Conservation (phyloP, 148 eudicot genomes). For the Cornus controversa region DNA sequence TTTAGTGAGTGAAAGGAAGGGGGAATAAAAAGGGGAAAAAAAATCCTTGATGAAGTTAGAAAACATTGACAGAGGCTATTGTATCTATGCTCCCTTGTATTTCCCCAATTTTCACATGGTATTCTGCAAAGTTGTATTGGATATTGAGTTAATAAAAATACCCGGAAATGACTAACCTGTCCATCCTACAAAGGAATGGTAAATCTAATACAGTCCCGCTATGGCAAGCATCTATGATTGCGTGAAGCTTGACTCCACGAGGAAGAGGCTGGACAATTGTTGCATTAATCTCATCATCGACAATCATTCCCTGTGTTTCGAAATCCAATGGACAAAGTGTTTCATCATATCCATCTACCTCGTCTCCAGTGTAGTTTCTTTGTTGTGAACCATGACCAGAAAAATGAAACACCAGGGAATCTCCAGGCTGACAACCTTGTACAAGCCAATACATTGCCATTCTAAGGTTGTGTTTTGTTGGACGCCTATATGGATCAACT, state of each 20-base stretch:
- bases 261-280: constrained; percentile 53
- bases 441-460: constrained; percentile 61
- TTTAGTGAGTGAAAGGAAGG: neutral
- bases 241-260: constrained; percentile 52
- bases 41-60: neutral
- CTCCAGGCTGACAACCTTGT: constrained; percentile 54
- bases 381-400: constrained; percentile 66
- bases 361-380: constrained; percentile 57
- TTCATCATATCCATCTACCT: constrained; percentile 58
- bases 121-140: too few species aligned
- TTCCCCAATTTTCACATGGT: too few species aligned
- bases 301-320: constrained; percentile 57
- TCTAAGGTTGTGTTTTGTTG: constrained; percentile 53
- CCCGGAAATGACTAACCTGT: constrained; percentile 27
- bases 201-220: constrained; percentile 60
- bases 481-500: constrained; percentile 39
- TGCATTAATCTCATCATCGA: constrained; percentile 55
- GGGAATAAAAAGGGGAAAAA: neutral
- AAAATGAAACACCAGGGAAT: constrained; percentile 50
- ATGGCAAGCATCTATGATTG: constrained; percentile 56
- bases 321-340: constrained; percentile 53
- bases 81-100: neutral
- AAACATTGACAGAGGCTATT: neutral
- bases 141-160: neutral
- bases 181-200: constrained; percentile 55